phyloP scores from a whole-genome alignment of 148 eudicot species.

The Arbutus unedo region DNA sequence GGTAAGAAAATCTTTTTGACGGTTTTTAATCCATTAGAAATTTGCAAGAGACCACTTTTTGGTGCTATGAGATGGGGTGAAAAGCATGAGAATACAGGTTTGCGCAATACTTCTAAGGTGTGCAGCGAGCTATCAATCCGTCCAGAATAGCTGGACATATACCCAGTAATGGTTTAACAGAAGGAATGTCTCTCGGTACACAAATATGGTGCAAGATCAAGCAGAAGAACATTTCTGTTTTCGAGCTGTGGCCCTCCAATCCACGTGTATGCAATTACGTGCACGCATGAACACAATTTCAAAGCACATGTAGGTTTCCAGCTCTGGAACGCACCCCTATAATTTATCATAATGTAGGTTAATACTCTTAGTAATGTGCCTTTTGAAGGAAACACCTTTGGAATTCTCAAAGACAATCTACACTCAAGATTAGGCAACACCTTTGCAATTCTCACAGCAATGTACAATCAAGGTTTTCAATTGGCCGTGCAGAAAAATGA shows the following conservation, averaged over 20 bases:
- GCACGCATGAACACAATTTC: background rate
- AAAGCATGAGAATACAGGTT: background rate
- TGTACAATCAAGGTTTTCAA: background rate
- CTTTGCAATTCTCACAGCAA: background rate
- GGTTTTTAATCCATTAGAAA: background rate
- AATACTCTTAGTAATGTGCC: background rate
- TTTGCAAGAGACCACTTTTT: background rate
- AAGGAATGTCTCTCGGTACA: background rate
- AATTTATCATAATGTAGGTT: background rate
- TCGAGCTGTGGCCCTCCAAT: background rate
- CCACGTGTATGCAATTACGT: background rate
- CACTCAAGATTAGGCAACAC: background rate
- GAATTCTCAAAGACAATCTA: background rate
- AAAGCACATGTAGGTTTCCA: background rate
- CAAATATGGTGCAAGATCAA: background rate
- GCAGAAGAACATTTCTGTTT: background rate
- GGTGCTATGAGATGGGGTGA: background rate
- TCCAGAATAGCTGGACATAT: background rate
- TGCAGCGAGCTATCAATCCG: background rate
- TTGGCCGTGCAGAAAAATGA: constrained; percentile 2
- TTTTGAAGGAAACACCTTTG: background rate
- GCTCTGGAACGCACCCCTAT: background rate
- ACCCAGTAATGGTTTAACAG: background rate
- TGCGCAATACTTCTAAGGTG: too few species aligned
- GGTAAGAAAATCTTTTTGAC: background rate